phyloP scores from a whole-genome alignment of 2,329 filamentous ascomycete genomes.

The Monosporascus sp. region DNA sequence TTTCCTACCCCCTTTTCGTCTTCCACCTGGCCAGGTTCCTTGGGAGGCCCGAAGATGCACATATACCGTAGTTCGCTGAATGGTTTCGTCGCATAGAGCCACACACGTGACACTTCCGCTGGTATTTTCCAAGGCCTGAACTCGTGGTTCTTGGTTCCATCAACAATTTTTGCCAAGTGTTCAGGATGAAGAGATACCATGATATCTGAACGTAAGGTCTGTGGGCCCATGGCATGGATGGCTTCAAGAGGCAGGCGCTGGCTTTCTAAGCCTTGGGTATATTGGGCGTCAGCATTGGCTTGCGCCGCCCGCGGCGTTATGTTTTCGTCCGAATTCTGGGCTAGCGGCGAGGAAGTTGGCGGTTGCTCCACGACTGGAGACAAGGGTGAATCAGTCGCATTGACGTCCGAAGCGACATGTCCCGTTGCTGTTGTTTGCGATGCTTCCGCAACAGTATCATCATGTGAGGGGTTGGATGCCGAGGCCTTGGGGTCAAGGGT shows the following conservation, averaged over 20 bases:
- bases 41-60: conserved; percentile 45
- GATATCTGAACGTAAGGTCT: conserved; percentile 39
- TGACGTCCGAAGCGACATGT: neutral
- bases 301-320: conserved; percentile 9
- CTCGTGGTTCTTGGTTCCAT: conserved; percentile 48
- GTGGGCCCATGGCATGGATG: conserved; percentile 27
- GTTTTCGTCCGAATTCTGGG: conserved; percentile 5
- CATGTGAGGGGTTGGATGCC: conserved; percentile 3
- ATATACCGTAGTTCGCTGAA: conserved; percentile 51
- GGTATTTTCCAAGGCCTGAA: conserved; percentile 53
- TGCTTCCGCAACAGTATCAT: conserved; percentile 6
- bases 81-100: conserved; percentile 51
- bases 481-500: conserved; percentile 5
- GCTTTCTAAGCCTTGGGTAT: conserved; percentile 27
- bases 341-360: conserved; percentile 6
- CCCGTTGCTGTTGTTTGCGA: neutral
- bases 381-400: neutral
- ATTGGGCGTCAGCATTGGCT: conserved; percentile 6
- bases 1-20: conserved; percentile 44
- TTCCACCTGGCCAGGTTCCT: conserved; percentile 42
- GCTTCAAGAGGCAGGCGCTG: conserved; percentile 25
- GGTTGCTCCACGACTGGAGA: conserved; percentile 8
- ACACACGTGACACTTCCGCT: conserved; percentile 51
- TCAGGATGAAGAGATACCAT: conserved; percentile 53
- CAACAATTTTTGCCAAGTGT: conserved; percentile 43